Percentiles rank a stretch among this genome's conserved stretches.
phyloP scores from a whole-genome alignment of 2,329 filamentous ascomycete genomes.

The Blastomyces silverae region DNA sequence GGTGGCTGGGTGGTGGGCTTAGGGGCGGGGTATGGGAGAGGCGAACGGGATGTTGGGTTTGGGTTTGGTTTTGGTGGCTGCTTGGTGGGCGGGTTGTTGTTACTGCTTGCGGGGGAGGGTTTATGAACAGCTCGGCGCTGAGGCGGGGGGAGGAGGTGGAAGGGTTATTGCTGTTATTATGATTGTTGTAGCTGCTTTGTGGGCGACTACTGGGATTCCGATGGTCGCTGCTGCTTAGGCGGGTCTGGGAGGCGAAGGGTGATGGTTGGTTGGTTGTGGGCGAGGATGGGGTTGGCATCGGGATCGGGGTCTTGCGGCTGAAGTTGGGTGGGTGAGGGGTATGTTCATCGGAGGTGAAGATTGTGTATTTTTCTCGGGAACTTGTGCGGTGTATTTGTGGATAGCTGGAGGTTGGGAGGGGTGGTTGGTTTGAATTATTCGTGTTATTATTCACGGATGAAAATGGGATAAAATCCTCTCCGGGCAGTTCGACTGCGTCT shows the following conservation, averaged over 20 bases:
- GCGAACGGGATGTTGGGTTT: conserved; percentile 19
- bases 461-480: conserved; percentile 33
- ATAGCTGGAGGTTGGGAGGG: conserved; percentile 16
- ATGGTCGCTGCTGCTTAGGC: conserved; percentile 35
- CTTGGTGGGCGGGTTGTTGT: conserved; percentile 20
- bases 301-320: conserved; percentile 22
- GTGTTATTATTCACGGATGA: conserved; percentile 21
- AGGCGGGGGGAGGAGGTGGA: conserved; percentile 28
- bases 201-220: conserved; percentile 23
- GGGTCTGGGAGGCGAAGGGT: conserved; percentile 25
- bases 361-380: conserved; percentile 61
- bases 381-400: conserved; percentile 45
- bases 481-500: conserved; percentile 55
- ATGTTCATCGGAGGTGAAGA: conserved; percentile 55
- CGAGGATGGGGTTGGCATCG: conserved; percentile 24
- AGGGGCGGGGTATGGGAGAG: conserved; percentile 20
- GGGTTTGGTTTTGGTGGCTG: conserved; percentile 26
- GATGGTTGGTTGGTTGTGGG: conserved; percentile 25
- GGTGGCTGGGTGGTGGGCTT: conserved; percentile 37
- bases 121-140: conserved; percentile 31
- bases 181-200: conserved; percentile 25
- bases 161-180: not conserved
- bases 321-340: conserved; percentile 38
- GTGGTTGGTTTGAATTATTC: not conserved
- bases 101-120: conserved; percentile 17